phyloP scores from a whole-genome alignment of 78 protist genomes.

The Dictyostelium intermedium region DNA sequence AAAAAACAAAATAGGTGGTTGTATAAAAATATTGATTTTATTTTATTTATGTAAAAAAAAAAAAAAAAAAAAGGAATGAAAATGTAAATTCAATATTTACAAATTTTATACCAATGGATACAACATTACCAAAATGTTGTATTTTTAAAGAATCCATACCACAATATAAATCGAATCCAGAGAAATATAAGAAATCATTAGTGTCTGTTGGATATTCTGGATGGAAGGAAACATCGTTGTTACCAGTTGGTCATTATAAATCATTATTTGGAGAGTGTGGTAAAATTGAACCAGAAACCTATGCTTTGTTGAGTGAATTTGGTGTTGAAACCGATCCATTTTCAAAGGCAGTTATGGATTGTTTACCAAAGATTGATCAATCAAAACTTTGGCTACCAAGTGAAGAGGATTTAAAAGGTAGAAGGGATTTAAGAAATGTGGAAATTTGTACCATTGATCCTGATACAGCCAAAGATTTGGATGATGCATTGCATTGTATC shows the following conservation, averaged over 20 bases:
- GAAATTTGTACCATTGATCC: slow-evolving; percentile 95
- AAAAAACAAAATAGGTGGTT: no score
- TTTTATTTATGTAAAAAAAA: neutral
- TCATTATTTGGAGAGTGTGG: slow-evolving; percentile 83
- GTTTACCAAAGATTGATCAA: slow-evolving; percentile 49
- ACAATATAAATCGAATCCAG: slow-evolving; percentile 51
- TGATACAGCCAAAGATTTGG: slow-evolving; percentile 93
- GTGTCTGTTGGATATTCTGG: slow-evolving; percentile 11
- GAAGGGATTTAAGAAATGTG: slow-evolving; percentile 83
- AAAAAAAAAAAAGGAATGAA: neutral
- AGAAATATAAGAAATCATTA: slow-evolving; percentile 38
- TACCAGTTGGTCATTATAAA: slow-evolving; percentile 44
- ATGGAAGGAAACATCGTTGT: slow-evolving; percentile 43
- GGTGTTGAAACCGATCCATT: slow-evolving; percentile 56
- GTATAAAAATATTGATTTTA: neutral
- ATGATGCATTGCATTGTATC: slow-evolving; percentile 91
- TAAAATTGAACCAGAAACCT: slow-evolving; percentile 87
- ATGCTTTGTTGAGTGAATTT: slow-evolving; percentile 57
- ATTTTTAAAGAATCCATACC: slow-evolving; percentile 63
- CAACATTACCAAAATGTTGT: slow-evolving; percentile 73
- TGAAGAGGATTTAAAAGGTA: slow-evolving; percentile 26
- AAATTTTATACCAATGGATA: slow-evolving; percentile 56
- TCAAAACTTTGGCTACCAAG: slow-evolving; percentile 45
- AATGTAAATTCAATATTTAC: slow-evolving; percentile 40
- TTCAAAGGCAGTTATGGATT: slow-evolving; percentile 62